phyloP scores from a whole-genome alignment of 2,329 filamentous ascomycete species.

The Scedosporium dehoogii region DNA sequence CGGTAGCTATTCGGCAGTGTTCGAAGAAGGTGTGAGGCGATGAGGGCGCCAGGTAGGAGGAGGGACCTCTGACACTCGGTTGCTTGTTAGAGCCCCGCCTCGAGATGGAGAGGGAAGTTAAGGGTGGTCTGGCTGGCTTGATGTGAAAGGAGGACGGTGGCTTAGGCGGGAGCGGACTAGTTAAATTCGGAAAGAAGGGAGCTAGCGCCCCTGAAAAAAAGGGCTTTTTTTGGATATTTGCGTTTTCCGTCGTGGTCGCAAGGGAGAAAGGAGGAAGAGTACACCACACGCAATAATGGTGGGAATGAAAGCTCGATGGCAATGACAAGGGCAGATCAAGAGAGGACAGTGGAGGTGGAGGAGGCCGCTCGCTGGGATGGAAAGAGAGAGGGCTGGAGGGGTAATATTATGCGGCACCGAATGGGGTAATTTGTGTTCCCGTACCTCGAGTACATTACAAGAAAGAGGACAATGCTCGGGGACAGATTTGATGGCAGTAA shows the following conservation, averaged over 20 bases:
- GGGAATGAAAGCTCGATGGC: neutral
- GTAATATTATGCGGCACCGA: slow-evolving; percentile 1
- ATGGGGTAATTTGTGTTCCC: slow-evolving; percentile 1
- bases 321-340: neutral
- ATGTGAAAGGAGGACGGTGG: neutral
- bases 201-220: neutral
- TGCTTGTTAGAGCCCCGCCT: neutral
- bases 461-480: neutral
- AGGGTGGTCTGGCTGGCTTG: neutral
- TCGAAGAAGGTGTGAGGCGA: neutral
- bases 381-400: neutral
- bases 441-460: neutral
- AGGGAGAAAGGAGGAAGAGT: neutral
- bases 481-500: neutral
- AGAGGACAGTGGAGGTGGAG: neutral
- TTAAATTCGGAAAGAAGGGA: neutral
- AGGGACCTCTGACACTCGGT: neutral
- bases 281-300: neutral
- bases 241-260: neutral
- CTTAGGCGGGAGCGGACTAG: neutral
- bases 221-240: neutral
- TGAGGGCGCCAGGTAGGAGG: neutral
- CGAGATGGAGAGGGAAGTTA: neutral
- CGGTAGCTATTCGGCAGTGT: neutral
- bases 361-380: neutral